Conservation (phyloP, 441 rosid species). For the Biscutella laevigata region DNA sequence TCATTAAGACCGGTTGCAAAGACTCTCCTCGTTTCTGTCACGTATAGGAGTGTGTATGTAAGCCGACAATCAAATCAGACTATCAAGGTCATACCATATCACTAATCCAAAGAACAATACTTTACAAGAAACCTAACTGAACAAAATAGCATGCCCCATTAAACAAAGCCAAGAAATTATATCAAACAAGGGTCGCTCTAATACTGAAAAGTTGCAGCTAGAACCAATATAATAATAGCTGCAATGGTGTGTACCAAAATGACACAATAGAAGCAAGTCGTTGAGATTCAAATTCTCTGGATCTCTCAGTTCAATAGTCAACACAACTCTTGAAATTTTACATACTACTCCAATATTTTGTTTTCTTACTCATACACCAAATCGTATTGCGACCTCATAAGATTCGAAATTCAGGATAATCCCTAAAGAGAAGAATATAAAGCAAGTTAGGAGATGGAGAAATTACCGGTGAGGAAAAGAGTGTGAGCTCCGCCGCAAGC, state of each 20-base stretch:
- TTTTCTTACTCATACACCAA: background rate
- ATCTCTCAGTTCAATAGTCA: background rate
- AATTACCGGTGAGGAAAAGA: constrained; percentile 74
- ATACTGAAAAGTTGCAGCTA: background rate
- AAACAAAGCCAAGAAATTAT: background rate
- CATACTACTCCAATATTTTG: background rate
- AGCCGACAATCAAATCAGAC: constrained; percentile 18
- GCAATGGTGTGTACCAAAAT: background rate
- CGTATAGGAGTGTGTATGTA: constrained; percentile 21
- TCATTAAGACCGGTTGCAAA: constrained; percentile 91
- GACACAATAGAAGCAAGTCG: background rate
- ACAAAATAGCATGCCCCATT: background rate
- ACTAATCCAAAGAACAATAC: constrained; percentile 1
- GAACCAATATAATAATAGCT: background rate
- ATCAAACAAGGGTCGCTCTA: background rate
- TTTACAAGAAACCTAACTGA: background rate
- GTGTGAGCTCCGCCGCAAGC: constrained; percentile 98
- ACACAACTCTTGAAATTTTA: background rate
- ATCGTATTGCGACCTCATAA: background rate
- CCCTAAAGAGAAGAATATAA: background rate
- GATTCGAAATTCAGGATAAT: background rate
- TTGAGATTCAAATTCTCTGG: background rate
- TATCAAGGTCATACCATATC: too few species aligned
- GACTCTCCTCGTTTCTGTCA: constrained; percentile 66
- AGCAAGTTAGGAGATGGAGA: background rate